Evolutionary conservation across 2,329 filamentous ascomycete species (phyloP).

Genomic region (Beauveria caledonica): DNA sequence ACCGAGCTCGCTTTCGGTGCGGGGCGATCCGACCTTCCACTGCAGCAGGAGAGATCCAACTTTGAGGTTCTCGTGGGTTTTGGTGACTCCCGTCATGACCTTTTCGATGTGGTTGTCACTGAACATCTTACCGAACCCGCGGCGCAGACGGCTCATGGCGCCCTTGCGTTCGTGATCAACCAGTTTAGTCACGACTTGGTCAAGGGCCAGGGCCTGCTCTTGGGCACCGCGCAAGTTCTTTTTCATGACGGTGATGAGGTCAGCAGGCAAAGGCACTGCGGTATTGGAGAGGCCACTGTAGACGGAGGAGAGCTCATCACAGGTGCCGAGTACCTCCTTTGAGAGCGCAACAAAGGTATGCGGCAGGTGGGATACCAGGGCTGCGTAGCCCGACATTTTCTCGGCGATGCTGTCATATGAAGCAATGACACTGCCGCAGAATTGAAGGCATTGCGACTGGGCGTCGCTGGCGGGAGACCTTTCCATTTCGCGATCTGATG

Average conservation of each 20-base stretch:
- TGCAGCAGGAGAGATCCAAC: slow-evolving; percentile 58
- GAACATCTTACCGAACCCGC: slow-evolving; percentile 56
- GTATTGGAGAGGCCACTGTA: slow-evolving; percentile 55
- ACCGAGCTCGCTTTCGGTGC: slow-evolving; percentile 51
- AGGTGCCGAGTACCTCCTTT: slow-evolving; percentile 59
- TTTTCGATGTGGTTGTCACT: slow-evolving; percentile 53
- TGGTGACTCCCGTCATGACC: slow-evolving; percentile 47
- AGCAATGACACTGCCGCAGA: neutral
- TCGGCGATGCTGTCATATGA: neutral
- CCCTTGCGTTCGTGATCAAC: slow-evolving; percentile 55
- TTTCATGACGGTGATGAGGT: slow-evolving; percentile 56
- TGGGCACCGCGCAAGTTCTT: slow-evolving; percentile 54
- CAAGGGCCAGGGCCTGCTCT: slow-evolving; percentile 52
- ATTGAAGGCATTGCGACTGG: neutral
- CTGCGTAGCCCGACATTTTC: neutral
- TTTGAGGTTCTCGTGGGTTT: slow-evolving; percentile 51
- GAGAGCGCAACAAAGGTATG: slow-evolving; percentile 36
- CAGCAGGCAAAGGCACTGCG: slow-evolving; percentile 44
- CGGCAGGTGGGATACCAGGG: slow-evolving; percentile 28
- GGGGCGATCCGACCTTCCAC: slow-evolving; percentile 53
- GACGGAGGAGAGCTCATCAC: slow-evolving; percentile 58
- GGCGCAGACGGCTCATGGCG: slow-evolving; percentile 50
- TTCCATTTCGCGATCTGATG: neutral
- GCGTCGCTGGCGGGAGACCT: neutral
- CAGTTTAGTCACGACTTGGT: slow-evolving; percentile 54